Evolutionary conservation across 352 stramenopile genomes (phyloP), one percentile per base, ranked within the genome.

Genomic region (Phytophthora pisi): DNA sequence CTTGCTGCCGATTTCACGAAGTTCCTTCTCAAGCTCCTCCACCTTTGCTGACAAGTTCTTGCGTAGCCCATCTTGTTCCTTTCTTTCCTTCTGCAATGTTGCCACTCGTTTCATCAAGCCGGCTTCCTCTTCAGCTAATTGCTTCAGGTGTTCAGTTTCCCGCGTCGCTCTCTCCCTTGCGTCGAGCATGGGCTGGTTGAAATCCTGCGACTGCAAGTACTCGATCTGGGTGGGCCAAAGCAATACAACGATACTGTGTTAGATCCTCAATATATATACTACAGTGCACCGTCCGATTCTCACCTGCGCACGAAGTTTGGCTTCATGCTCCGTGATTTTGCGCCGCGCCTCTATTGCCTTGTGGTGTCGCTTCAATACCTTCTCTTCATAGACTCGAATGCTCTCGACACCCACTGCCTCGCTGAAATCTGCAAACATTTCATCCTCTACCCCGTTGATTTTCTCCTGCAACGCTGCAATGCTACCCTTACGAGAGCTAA

Each of bases 321-420:
- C 72, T 75, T 92, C 86, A 43, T 96, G 87, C 49, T 91, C 82
- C 3, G 82, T 78, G 38, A 95, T 87, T 63, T 86, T 89, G 18
- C 84, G 87, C 23, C 83, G 79, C 57, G 78, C 92, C 7, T 92
- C 81, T 46, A 86, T 72, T n/a, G 81, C 72, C 30, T 90, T 78
- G 28, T 91, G 74, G 40, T 92, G 84, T 3, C 85, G 84, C 70
- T 98, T 96, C 2, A 97, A 71, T 10, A 98, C 93, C 18, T 90
- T 97, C 61, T 97, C 91, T 77, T 99, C 95, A 68, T 99, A 99
- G 6, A 93, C 75, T 23, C 89, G 88, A 51, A 97, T 94, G 57
- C 82, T 97, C 23, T 80, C 64, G 15, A 97, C 79, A 11, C 89
- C 89, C 53, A 96, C 77, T 42, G 78, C 58, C 46, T 88, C 70